Evolutionary conservation across 345 rosid species (phyloP).

Genomic region (Arabidopsis thaliana): DNA sequence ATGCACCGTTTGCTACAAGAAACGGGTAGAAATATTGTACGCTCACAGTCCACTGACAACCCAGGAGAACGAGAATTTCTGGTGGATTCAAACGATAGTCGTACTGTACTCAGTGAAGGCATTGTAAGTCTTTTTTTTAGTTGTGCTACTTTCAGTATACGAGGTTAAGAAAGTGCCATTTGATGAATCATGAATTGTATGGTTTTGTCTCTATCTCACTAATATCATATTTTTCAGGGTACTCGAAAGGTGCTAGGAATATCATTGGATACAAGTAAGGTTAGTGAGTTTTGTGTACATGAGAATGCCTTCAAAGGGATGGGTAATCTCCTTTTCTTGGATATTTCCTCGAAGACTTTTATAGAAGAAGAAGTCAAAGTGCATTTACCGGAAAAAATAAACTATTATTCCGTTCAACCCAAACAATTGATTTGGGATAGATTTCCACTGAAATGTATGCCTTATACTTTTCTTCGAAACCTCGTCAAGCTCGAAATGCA

Average conservation of each 20-base stretch:
- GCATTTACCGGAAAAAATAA: no score
- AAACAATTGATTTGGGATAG: no score
- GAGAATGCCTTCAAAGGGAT: neutral
- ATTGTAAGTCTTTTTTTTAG: constrained; percentile 25
- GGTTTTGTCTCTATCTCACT: no score
- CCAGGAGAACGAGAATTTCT: constrained; percentile 38
- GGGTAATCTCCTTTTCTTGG: neutral
- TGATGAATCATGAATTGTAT: no score
- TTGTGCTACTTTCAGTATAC: neutral
- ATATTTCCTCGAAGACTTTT: neutral
- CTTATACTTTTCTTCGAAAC: no score
- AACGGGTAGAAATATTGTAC: constrained; percentile 41
- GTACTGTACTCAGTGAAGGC: constrained; percentile 3
- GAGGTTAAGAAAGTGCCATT: no score
- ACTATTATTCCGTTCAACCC: no score
- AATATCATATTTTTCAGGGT: neutral
- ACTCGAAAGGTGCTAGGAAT: neutral
- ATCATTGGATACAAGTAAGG: neutral
- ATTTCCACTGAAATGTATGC: no score
- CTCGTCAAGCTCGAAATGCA: no score
- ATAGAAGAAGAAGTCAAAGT: neutral
- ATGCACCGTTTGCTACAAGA: constrained; percentile 43
- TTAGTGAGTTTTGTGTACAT: neutral
- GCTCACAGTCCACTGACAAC: constrained; percentile 4
- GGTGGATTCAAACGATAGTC: constrained; percentile 24